A percentile compares a stretch with the other conserved stretches of the same genome.
Evolutionary conservation across 495 filamentous ascomycete species (phyloP).

Genomic region (Rostrohypoxylon terebratum): DNA sequence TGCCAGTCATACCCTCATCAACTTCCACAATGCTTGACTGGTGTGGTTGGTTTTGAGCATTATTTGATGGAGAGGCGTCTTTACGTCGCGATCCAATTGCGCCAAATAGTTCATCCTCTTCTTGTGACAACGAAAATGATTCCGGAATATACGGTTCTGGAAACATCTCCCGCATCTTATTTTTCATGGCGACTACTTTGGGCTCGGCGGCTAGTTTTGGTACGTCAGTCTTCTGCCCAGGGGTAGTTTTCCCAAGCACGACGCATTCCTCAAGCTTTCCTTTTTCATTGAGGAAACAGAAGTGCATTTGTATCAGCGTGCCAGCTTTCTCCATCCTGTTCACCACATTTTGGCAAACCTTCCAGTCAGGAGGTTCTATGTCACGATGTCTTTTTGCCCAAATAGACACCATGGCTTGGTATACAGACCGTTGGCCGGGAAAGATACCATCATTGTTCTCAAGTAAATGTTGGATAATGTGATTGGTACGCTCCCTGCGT

Average conservation of each 20-base stretch:
- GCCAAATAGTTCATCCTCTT: slow-evolving; percentile 51
- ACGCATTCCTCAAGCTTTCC: slow-evolving; percentile 46
- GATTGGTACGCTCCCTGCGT: slow-evolving; percentile 53
- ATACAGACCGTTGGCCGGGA: slow-evolving; percentile 77
- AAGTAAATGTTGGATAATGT: slow-evolving; percentile 77
- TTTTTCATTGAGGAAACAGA: slow-evolving; percentile 64
- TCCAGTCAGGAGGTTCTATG: slow-evolving; percentile 53
- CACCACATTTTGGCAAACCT: slow-evolving; percentile 63
- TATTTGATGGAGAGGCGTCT: slow-evolving; percentile 20
- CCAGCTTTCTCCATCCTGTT: slow-evolving; percentile 70
- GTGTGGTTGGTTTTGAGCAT: slow-evolving; percentile 12
- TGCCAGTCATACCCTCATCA: slow-evolving; percentile 30
- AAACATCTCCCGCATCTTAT: slow-evolving; percentile 57
- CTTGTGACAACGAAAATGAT: slow-evolving; percentile 55
- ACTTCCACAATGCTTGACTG: slow-evolving; percentile 35
- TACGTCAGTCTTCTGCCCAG: neutral
- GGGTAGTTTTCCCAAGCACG: slow-evolving; percentile 36
- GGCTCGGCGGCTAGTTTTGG: slow-evolving; percentile 34
- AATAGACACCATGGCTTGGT: slow-evolving; percentile 71
- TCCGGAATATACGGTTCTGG: slow-evolving; percentile 58
- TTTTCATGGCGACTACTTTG: slow-evolving; percentile 50
- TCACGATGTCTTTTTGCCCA: slow-evolving; percentile 71
- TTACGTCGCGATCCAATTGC: slow-evolving; percentile 40
- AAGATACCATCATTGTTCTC: slow-evolving; percentile 77
- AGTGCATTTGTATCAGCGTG: slow-evolving; percentile 69